A percentile compares a stretch with the other conserved stretches of the same genome.
Evolutionary conservation across 1,284 basidiomycete species (phyloP).

Genomic region (Leccinum idahoense): DNA sequence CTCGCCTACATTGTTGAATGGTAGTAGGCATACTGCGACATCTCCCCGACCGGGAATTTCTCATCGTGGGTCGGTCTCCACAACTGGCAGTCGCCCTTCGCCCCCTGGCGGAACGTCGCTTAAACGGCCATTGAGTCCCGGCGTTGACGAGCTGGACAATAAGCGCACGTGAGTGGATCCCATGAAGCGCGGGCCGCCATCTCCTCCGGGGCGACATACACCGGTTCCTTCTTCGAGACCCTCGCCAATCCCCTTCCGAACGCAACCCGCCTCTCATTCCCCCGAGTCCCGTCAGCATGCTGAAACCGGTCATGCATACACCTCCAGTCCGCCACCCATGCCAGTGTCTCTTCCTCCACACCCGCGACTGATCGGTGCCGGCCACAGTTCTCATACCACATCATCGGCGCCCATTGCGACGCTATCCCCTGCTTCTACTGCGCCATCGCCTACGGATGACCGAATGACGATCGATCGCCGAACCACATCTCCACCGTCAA

Average conservation of each 20-base stretch:
- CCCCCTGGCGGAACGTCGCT: constrained; percentile 39
- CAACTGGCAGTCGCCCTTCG: constrained; percentile 47
- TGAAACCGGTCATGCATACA: constrained; percentile 37
- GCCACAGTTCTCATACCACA: constrained; percentile 31
- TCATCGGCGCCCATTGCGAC: constrained; percentile 44
- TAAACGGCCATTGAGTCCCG: constrained; percentile 66
- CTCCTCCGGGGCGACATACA: constrained; percentile 47
- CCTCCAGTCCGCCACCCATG: constrained; percentile 47
- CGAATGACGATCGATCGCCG: constrained; percentile 45
- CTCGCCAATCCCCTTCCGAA: constrained; percentile 71
- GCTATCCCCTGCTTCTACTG: constrained; percentile 52
- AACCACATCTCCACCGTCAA: constrained; percentile 41
- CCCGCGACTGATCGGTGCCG: constrained; percentile 62
- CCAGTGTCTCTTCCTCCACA: constrained; percentile 61
- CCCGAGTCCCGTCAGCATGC: constrained; percentile 52
- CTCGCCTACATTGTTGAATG: constrained; percentile 49
- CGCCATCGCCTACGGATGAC: constrained; percentile 49
- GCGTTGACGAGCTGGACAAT: constrained; percentile 50
- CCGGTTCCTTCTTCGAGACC: constrained; percentile 54
- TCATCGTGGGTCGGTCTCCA: constrained; percentile 54
- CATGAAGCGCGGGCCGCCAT: constrained; percentile 46
- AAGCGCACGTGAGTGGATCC: constrained; percentile 63
- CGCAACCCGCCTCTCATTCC: constrained; percentile 58
- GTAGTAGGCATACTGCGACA: constrained; percentile 45
- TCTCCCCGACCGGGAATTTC: constrained; percentile 43